phyloP scores from a whole-genome alignment of 129 eudicot species.

The Arctium minus region DNA sequence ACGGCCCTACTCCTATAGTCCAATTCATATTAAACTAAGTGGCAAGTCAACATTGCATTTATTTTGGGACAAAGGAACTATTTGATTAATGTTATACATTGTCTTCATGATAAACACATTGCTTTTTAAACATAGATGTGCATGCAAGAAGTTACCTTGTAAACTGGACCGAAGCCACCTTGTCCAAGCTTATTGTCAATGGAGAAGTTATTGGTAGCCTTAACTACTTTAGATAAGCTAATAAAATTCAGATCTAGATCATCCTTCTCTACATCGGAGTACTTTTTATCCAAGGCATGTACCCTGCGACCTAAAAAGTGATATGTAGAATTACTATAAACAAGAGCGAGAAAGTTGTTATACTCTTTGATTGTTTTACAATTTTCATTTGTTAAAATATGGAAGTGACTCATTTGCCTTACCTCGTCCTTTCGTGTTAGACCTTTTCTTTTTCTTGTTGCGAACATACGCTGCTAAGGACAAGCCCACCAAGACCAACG shows the following conservation, averaged over 20 bases:
- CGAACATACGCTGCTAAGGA: not conserved
- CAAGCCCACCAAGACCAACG: not conserved
- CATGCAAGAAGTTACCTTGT: constrained; percentile 18
- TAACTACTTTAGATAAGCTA: not conserved
- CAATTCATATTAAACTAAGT: not conserved
- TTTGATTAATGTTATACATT: not conserved
- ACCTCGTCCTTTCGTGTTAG: constrained; percentile 3
- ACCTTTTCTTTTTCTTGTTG: not conserved
- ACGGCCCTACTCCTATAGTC: too few relatives aligned
- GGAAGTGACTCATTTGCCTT: not conserved
- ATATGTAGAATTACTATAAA: not conserved
- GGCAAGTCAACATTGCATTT: not conserved
- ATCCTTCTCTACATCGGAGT: not conserved
- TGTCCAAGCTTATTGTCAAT: constrained; percentile 31
- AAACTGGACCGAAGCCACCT: constrained; percentile 43
- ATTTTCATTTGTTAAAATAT: not conserved
- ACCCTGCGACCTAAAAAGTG: not conserved
- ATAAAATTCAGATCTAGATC: constrained; percentile 23
- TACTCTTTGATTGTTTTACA: not conserved
- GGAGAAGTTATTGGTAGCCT: constrained; percentile 27
- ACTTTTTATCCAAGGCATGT: not conserved
- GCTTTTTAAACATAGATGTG: not conserved
- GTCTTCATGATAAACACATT: not conserved
- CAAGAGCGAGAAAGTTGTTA: not conserved
- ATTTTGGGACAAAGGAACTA: not conserved